phyloP scores from a whole-genome alignment of 257 asterid genomes.

The Nicotiana knightiana region DNA sequence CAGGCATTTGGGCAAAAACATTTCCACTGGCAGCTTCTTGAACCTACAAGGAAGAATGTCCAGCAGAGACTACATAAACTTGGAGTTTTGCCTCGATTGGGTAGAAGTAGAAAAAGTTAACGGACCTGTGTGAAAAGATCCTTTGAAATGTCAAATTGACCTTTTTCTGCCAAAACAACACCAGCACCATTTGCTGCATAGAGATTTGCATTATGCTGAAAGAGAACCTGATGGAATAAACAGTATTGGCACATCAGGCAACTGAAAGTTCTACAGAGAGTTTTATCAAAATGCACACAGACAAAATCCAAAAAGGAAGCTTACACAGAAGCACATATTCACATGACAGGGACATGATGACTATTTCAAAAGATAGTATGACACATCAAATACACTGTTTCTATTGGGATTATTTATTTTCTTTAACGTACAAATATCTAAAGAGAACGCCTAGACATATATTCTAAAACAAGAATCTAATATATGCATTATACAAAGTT shows the following conservation, averaged over 20 bases:
- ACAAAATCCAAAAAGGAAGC: background rate
- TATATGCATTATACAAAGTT: background rate
- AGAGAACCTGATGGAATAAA: conserved; percentile 59
- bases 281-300: background rate
- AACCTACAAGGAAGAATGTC: conserved; percentile 40
- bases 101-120: conserved; percentile 13
- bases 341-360: background rate
- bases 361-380: background rate
- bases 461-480: background rate
- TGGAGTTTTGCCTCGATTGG: background rate
- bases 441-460: background rate
- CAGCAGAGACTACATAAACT: conserved; percentile 12
- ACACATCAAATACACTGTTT: background rate
- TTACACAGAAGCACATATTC: background rate
- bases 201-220: conserved; percentile 75
- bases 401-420: background rate
- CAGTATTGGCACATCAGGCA: conserved; percentile 2
- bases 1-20: conserved; percentile 85
- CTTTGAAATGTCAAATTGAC: conserved; percentile 93
- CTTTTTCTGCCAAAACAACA: conserved; percentile 92
- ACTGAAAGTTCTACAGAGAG: background rate
- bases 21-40: conserved; percentile 99
- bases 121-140: conserved; percentile 91
- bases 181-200: conserved; percentile 99
- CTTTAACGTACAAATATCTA: background rate